phyloP scores from a whole-genome alignment of 1,284 basidiomycete genomes.

The Cryptococcus sp. region DNA sequence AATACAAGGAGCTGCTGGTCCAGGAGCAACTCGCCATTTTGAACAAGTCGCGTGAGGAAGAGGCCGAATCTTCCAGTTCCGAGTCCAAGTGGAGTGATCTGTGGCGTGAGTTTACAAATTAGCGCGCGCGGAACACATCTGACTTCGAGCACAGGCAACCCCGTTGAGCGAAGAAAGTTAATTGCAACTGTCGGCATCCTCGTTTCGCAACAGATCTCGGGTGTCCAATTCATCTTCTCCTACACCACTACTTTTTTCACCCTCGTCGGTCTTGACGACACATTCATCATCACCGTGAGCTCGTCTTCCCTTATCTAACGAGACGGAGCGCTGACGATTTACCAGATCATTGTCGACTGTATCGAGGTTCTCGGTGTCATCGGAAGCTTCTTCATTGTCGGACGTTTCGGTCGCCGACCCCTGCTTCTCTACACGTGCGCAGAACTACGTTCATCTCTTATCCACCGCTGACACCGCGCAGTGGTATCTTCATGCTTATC shows the following conservation, averaged over 20 bases:
- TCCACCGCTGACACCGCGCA: conserved; percentile 4
- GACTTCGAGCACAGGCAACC: conserved; percentile 28
- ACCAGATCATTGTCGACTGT: conserved; percentile 43
- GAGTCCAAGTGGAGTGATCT: conserved; percentile 51
- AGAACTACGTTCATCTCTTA: not conserved
- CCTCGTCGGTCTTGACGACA: conserved; percentile 48
- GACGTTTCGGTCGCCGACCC: conserved; percentile 55
- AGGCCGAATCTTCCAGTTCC: conserved; percentile 42
- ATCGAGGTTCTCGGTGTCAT: conserved; percentile 54
- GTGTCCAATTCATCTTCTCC: conserved; percentile 50
- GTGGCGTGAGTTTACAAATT: conserved; percentile 37
- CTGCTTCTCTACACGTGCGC: conserved; percentile 50
- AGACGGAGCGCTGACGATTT: not conserved
- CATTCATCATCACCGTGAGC: conserved; percentile 54
- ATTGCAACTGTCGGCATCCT: conserved; percentile 54
- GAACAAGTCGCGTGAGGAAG: conserved; percentile 52
- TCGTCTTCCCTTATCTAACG: not conserved
- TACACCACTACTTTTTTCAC: conserved; percentile 51
- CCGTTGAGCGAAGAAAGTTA: conserved; percentile 49
- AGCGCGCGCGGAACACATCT: conserved; percentile 9
- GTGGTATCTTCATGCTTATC: conserved; percentile 53
- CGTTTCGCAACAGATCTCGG: conserved; percentile 50
- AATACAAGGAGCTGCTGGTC: conserved; percentile 49
- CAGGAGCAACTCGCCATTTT: conserved; percentile 48
- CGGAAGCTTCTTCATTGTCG: conserved; percentile 54